These are phyloP conservation scores for Aspergillus thermomutatus DNA, from an alignment of 2,329 filamentous ascomycete genomes.

Conservation along the genomic window DNA sequence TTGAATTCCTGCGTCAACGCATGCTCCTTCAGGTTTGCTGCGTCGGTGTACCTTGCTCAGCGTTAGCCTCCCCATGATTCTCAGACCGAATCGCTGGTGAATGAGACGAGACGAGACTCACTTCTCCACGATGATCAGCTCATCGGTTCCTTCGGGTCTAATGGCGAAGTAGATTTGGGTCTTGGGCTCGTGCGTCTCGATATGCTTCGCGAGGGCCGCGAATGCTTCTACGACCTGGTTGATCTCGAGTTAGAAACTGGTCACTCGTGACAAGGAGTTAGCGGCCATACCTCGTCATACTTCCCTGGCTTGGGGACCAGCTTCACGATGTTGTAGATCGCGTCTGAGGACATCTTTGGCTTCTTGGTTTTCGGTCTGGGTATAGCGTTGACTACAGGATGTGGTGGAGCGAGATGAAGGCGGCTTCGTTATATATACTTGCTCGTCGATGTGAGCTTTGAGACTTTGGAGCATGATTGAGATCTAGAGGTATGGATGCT, in stretches of 20 bases:
- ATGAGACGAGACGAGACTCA: conserved; percentile 2
- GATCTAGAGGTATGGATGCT: not conserved
- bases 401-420: not conserved
- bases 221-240: conserved; percentile 15
- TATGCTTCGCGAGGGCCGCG: conserved; percentile 13
- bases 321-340: conserved; percentile 19
- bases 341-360: conserved; percentile 5
- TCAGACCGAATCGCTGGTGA: not conserved
- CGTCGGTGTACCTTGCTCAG: conserved; percentile 14
- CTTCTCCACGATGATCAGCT: conserved; percentile 20
- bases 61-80: not conserved
- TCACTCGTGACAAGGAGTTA: not conserved
- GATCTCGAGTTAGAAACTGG: not conserved
- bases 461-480: not conserved
- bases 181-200: conserved; percentile 16
- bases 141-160: conserved; percentile 12
- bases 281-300: conserved; percentile 13
- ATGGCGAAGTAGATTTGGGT: conserved; percentile 20
- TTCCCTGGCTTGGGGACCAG: conserved; percentile 18
- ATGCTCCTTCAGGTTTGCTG: conserved; percentile 16
- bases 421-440: not conserved
- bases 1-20: conserved; percentile 11
- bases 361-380: not conserved
- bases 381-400: not conserved
- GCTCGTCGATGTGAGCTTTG: not conserved